Base-by-base conservation (phyloP, 495 filamentous ascomycete genomes). In the Trichocladium uniseriatum region DNA sequence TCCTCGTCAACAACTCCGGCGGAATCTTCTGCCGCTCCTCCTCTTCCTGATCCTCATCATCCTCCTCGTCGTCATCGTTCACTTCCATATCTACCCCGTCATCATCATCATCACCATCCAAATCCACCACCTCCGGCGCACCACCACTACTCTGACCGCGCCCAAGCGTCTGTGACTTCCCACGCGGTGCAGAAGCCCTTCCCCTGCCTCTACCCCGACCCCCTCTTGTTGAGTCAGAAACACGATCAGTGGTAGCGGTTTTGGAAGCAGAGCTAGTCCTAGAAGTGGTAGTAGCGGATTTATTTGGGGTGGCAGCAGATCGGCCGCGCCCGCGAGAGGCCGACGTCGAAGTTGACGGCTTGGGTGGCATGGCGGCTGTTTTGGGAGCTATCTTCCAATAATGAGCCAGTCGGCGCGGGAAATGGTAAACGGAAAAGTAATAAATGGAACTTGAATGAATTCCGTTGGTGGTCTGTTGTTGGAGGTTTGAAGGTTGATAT, bases 1-100 rank as follows among this genome's bases (percentile, higher is more conserved):
- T 61, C 38, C 74, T 72, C 5, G 82, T 83, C 13, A 98, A 67
- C 18, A 98, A 71, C 39, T 84, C 81, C 2, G 76, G 70, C 7
- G 89, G 88, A 15, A 98, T 84, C 1, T 73, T 70, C 45, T 61
- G 66, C 31, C 59, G 49, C 13, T 49, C 48, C 28, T 68, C 65
- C 1, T 57, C 64, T 7, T 69, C 65, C 2, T 63, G 59, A 18
- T 58, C 63, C 0, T 68, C 62, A 7, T 58, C 57, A 5, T 51
- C 49, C 5, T 49, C 48, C 5, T 55, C 58, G 5, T 59, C 50
- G 1, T 52, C 57, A 13, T 62, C 60, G 11, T 56, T 48, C 1
- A 65, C 56, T 1, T 49, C 50, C 15, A 20, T 27, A 13, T 27
- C 44, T 5, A 49, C 60, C 6, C 63, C 53, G 3, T 55, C 41